Percentiles rank a stretch among this genome's conserved stretches.
These are phyloP conservation scores for Aspergillus hancockii DNA, from an alignment of 495 filamentous ascomycete species.

Conservation along the genomic window DNA sequence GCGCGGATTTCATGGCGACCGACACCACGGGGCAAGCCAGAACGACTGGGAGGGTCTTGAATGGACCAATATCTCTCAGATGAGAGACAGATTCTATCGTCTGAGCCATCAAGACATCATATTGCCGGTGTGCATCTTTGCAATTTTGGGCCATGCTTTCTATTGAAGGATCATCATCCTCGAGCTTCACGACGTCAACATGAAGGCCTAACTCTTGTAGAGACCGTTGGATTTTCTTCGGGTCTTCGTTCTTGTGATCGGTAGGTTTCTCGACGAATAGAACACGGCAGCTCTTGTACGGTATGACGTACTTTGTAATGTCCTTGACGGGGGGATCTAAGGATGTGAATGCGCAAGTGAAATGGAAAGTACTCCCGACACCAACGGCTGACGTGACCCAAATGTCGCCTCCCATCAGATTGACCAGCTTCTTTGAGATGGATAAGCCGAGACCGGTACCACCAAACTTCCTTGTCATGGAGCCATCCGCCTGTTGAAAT, in stretches of 20 bases:
- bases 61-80: slow-evolving; percentile 82
- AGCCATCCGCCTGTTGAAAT: slow-evolving; percentile 98
- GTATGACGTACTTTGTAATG: slow-evolving; percentile 79
- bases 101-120: slow-evolving; percentile 97
- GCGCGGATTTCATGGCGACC: slow-evolving; percentile 88
- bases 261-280: slow-evolving; percentile 83
- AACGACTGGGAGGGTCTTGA: slow-evolving; percentile 97
- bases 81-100: slow-evolving; percentile 85
- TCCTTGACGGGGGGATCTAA: slow-evolving; percentile 78
- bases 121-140: slow-evolving; percentile 63
- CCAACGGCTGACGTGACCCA: slow-evolving; percentile 96
- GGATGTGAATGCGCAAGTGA: slow-evolving; percentile 90
- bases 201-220: slow-evolving; percentile 75
- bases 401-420: slow-evolving; percentile 95
- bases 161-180: slow-evolving; percentile 56
- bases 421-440: slow-evolving; percentile 93
- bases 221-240: slow-evolving; percentile 75
- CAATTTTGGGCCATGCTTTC: slow-evolving; percentile 58
- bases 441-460: slow-evolving; percentile 94
- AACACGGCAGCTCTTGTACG: slow-evolving; percentile 86
- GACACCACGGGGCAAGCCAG: slow-evolving; percentile 87
- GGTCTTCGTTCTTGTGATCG: slow-evolving; percentile 71
- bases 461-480: slow-evolving; percentile 94
- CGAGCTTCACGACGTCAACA: slow-evolving; percentile 75
- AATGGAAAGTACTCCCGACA: slow-evolving; percentile 92